Evolutionary conservation across 495 filamentous ascomycete species (phyloP), one percentile per base, ranked within the genome.

Genomic region (Clavariopsis aquatica): DNA sequence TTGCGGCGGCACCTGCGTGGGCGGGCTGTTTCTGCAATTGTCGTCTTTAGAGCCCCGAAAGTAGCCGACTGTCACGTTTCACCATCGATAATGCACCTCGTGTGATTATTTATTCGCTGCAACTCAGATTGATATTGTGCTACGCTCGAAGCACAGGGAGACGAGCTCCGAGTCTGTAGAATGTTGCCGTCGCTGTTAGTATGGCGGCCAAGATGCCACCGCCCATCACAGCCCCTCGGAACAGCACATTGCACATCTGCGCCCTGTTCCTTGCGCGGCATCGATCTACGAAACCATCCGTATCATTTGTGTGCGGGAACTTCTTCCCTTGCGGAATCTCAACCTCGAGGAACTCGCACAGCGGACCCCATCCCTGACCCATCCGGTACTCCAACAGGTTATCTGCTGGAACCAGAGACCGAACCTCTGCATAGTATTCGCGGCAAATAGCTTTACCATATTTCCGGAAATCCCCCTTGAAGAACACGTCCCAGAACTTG

Each of bases 281-380:
- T 53, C 85, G 78, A 55, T 80, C 77, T 70, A 85, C 82, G 73
- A 88, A 88, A 64, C 83, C 80, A 69, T 70, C 84, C 75, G 74
- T 69, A 58, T 82, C 80, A 64, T 82, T 80, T 17, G 76, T 76
- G 53, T 76, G 73, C 8, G 80, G 80, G 66, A 81, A 82, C 29
- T 72, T 71, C 62, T 71, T 67, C 27, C 79, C 81, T 64, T 81
- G 74, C 9, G 87, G 87, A 8, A 85, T 73, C 6, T 80, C 77
- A 56, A 84, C 80, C 38, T 82, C 85, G 0, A 89, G 79, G 75
- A 89, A 89, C 57, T 85, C 78, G 76, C 86, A 88, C 19, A 90
- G 78, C 10, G 86, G 86, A 26, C 71, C 83, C 87, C 87, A 89
- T 57, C 87, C 87, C 47, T 87, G 81, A 49, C 80, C 79, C 64